Evolutionary conservation across 2,329 filamentous ascomycete genomes (phyloP).

Genomic region (Nannizzia gypsea): DNA sequence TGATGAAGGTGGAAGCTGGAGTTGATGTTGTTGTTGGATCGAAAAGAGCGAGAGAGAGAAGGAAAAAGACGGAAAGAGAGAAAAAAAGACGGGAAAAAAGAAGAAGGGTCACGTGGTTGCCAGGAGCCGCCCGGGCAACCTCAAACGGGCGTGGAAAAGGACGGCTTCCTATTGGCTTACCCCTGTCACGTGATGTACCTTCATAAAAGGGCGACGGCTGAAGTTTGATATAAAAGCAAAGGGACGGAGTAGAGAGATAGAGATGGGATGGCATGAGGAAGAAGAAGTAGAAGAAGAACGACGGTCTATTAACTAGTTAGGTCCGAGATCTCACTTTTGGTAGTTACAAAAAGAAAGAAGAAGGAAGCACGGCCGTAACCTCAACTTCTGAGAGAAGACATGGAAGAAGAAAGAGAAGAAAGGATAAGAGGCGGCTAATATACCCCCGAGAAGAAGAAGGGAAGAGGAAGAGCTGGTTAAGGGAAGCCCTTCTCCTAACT

Average conservation of each 20-base stretch:
- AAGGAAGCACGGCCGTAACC: too few species aligned
- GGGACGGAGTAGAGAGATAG: not conserved
- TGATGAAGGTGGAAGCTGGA: constrained; percentile 10
- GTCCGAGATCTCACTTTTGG: not conserved
- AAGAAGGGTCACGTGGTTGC: not conserved
- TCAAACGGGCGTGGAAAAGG: not conserved
- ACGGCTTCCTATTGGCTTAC: not conserved
- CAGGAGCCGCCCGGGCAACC: not conserved
- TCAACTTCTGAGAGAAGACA: too few species aligned
- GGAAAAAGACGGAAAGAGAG: not conserved
- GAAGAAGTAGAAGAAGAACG: not conserved
- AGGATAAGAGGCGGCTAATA: too few species aligned
- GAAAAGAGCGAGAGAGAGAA: not conserved
- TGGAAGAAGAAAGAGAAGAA: not conserved
- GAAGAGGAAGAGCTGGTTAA: not conserved
- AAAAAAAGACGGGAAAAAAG: not conserved
- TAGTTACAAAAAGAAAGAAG: not conserved
- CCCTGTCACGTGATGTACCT: not conserved
- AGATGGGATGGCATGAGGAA: not conserved
- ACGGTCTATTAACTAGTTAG: not conserved
- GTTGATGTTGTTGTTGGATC: not conserved
- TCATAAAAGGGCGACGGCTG: not conserved
- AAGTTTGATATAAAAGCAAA: not conserved
- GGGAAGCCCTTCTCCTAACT: not conserved
- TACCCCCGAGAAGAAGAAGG: not conserved